Evolutionary conservation across 2,329 filamentous ascomycete species (phyloP), one percentile per base, ranked within the genome.

Genomic region (Chrysosphaeria jannelii): DNA sequence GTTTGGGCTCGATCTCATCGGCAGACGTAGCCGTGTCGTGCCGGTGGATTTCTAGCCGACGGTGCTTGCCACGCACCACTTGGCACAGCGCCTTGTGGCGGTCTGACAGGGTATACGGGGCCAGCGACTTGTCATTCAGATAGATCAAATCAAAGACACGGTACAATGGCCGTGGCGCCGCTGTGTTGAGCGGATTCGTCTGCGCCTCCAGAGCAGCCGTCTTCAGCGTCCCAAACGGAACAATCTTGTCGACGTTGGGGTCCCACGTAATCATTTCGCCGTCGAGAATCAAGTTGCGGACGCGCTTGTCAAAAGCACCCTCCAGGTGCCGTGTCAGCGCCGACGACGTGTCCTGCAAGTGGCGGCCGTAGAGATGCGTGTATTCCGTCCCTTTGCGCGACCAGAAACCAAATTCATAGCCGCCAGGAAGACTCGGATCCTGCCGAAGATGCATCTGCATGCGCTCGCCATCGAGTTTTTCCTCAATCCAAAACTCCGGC

Each of bases 181-280:
- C 60, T 4, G 44, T 45, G 29, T 54, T 51, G 27, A 58, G 66
- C 0, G 65, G 67, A 30, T 79, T 76, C 29, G 64, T 60, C 36
- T 79, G 67, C 35, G 81, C 72, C 0, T 66, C 56, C 15, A 89
- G 44, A 1, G 81, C 81, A 0, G 79, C 81, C 2, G 76, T 81
- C 44, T 97, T 97, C 23, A 97, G 53, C 0, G 75, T 88, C 6
- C 85, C 85, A 40, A 97, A 97, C 0, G 70, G 64, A 10, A 89
- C 69, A 24, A 85, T 71, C 26, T 70, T 70, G 44, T 90, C 71
- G 23, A 71, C 53, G 21, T 68, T 62, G 29, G 78, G 72, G 38
- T 93, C 76, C 85, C 85, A 97, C 1, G 79, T 90, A 27, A 97
- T 78, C 85, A 97, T 97, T 41, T 97, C 85, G 7, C 85, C 85